Percentiles rank a stretch among this genome's conserved stretches.
These are phyloP conservation scores for Ascosphaera pollenicola DNA, from an alignment of 2,329 filamentous ascomycete genomes.

Conservation along the genomic window DNA sequence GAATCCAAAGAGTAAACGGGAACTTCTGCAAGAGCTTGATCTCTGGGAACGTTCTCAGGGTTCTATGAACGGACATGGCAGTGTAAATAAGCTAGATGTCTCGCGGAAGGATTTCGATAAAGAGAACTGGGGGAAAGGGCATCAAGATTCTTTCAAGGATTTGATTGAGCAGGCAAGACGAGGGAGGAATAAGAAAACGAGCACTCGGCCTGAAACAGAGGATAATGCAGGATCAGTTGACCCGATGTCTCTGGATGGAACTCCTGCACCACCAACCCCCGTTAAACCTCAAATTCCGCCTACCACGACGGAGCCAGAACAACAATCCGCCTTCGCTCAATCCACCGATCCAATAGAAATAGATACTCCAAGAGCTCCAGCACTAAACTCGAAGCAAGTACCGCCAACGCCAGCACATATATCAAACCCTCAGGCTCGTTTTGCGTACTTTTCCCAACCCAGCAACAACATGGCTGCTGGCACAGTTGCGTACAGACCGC, in stretches of 20 bases:
- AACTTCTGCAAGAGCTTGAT: constrained; percentile 59
- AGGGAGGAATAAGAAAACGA: background rate
- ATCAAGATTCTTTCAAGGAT: constrained; percentile 54
- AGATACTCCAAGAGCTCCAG: background rate
- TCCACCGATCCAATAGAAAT: background rate
- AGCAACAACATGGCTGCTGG: background rate
- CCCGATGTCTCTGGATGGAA: background rate
- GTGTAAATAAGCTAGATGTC: constrained; percentile 26
- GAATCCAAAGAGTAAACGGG: constrained; percentile 43
- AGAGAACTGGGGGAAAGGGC: constrained; percentile 47
- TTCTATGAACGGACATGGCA: constrained; percentile 13
- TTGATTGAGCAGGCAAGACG: constrained; percentile 50
- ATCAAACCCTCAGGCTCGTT: background rate
- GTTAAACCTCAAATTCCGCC: background rate
- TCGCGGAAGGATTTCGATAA: constrained; percentile 82
- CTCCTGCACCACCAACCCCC: background rate
- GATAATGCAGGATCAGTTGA: background rate
- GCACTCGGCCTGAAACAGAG: background rate
- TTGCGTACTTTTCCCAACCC: background rate
- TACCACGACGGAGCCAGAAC: background rate
- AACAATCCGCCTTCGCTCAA: background rate
- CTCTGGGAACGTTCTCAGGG: constrained; percentile 74
- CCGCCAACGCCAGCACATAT: background rate
- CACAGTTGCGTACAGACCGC: background rate
- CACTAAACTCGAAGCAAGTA: background rate